Percentiles rank a stretch among this genome's conserved stretches.
Conservation (phyloP, 2,329 filamentous ascomycete species). For the Apiospora hydei region DNA sequence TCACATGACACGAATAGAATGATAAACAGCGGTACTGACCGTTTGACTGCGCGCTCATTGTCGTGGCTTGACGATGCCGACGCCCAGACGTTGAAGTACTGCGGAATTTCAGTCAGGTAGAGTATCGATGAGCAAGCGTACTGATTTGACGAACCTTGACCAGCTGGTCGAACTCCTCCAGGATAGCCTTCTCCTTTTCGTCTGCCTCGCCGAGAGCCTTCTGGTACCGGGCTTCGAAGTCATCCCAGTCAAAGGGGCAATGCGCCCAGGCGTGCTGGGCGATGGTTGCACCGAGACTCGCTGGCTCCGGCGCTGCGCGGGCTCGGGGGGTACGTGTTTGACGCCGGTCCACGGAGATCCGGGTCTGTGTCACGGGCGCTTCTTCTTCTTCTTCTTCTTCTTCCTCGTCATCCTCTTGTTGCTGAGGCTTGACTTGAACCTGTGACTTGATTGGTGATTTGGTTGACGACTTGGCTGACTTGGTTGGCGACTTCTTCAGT, state of each 20-base stretch:
- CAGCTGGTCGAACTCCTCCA: constrained; percentile 72
- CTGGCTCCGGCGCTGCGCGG: constrained; percentile 48
- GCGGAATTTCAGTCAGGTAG: constrained; percentile 29
- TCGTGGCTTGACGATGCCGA: constrained; percentile 75
- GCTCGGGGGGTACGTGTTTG: constrained; percentile 42
- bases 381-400: constrained; percentile 3
- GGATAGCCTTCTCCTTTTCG: constrained; percentile 68
- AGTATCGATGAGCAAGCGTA: neutral
- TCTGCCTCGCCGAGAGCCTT: constrained; percentile 69
- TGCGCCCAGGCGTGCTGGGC: constrained; percentile 58
- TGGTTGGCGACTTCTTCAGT: constrained; percentile 8
- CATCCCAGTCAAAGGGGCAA: constrained; percentile 77
- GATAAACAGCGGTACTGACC: constrained; percentile 54
- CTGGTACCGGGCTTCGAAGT: constrained; percentile 75
- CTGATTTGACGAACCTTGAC: constrained; percentile 61
- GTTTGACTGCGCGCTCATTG: constrained; percentile 77
- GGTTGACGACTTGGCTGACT: constrained; percentile 21
- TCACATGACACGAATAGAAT: no score
- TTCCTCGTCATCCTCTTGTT: constrained; percentile 15
- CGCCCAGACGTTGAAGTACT: constrained; percentile 86
- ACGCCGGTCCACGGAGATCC: constrained; percentile 34
- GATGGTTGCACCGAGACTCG: constrained; percentile 44
- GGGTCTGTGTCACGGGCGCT: constrained; percentile 22
- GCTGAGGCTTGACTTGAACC: neutral
- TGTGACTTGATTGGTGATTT: constrained; percentile 21